Evolutionary conservation across 495 filamentous ascomycete species (phyloP).

Genomic region (Penicillium robsamsonii): DNA sequence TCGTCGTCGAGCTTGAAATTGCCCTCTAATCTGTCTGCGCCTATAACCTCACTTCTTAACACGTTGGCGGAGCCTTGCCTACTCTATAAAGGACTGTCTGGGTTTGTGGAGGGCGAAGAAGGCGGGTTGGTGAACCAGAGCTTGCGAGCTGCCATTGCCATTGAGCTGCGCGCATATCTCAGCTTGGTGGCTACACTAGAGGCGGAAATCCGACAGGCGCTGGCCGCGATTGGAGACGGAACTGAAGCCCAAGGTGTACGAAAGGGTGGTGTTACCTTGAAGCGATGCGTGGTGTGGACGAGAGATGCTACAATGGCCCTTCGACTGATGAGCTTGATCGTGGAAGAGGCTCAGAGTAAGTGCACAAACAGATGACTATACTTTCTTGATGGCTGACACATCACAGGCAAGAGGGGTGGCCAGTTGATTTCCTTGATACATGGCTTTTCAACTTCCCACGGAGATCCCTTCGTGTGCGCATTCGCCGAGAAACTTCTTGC

Average conservation of each 20-base stretch:
- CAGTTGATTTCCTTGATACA: conserved; percentile 94
- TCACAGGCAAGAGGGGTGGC: conserved; percentile 74
- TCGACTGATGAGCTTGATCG: conserved; percentile 89
- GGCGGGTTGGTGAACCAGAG: conserved; percentile 85
- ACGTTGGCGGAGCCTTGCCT: conserved; percentile 90
- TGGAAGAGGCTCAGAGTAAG: conserved; percentile 79
- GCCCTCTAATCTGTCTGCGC: conserved; percentile 74
- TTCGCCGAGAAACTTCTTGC: conserved; percentile 90
- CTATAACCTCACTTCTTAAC: conserved; percentile 84
- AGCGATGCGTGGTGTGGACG: conserved; percentile 95
- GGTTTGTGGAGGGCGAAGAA: conserved; percentile 72
- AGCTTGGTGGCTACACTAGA: conserved; percentile 91
- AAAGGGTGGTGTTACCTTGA: conserved; percentile 91
- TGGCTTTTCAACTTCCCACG: conserved; percentile 86
- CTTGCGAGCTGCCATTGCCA: conserved; percentile 81
- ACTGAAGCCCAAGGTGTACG: conserved; percentile 63
- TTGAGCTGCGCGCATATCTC: conserved; percentile 85
- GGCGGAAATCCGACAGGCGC: conserved; percentile 82
- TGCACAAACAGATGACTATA: background rate
- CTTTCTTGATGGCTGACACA: conserved; percentile 21
- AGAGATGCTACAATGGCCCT: conserved; percentile 95
- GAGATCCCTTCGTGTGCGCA: conserved; percentile 88
- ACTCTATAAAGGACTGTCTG: conserved; percentile 73
- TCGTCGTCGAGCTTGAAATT: conserved; percentile 64
- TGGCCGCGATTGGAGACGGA: conserved; percentile 63